Conservation (phyloP, 1,284 basidiomycete genomes). For the Agroathelia rolfsii region DNA sequence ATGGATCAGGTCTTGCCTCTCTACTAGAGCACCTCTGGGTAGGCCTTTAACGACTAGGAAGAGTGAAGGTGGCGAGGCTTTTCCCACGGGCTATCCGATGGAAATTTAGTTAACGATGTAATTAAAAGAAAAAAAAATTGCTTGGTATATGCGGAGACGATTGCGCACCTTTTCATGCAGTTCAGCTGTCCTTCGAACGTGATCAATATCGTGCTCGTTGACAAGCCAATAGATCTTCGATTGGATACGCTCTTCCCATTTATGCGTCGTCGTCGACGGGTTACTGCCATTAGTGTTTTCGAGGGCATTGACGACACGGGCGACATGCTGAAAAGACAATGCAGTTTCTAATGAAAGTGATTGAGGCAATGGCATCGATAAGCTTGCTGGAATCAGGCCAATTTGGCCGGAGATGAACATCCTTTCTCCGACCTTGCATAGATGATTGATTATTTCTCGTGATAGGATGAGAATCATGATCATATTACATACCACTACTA, state of each 20-base stretch:
- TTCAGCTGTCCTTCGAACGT: conserved; percentile 34
- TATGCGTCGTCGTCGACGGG: no score
- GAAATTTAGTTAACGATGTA: conserved; percentile 7
- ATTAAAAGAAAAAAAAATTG: conserved; percentile 2
- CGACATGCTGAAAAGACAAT: conserved; percentile 74
- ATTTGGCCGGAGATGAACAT: conserved; percentile 94
- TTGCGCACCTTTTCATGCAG: conserved; percentile 18
- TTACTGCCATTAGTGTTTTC: conserved; percentile 41
- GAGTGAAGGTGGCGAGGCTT: conserved; percentile 36
- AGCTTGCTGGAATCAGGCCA: conserved; percentile 70
- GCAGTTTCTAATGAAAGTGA: conserved; percentile 59
- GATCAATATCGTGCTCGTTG: conserved; percentile 27
- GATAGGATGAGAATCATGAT: conserved; percentile 5
- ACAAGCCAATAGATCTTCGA: conserved; percentile 58
- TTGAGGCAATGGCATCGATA: conserved; percentile 55
- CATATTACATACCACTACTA: conserved; percentile 55
- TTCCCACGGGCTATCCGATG: no score
- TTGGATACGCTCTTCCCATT: conserved; percentile 57
- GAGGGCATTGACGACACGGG: conserved; percentile 55
- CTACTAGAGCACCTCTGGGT: conserved; percentile 67
- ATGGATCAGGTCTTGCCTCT: conserved; percentile 64
- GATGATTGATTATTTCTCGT: conserved; percentile 2
- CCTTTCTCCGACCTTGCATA: conserved; percentile 52
- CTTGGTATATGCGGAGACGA: conserved; percentile 1
- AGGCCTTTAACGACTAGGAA: conserved; percentile 64